phyloP scores from a whole-genome alignment of 116 monocot genomes.

The Phalaenopsis hybrid region DNA sequence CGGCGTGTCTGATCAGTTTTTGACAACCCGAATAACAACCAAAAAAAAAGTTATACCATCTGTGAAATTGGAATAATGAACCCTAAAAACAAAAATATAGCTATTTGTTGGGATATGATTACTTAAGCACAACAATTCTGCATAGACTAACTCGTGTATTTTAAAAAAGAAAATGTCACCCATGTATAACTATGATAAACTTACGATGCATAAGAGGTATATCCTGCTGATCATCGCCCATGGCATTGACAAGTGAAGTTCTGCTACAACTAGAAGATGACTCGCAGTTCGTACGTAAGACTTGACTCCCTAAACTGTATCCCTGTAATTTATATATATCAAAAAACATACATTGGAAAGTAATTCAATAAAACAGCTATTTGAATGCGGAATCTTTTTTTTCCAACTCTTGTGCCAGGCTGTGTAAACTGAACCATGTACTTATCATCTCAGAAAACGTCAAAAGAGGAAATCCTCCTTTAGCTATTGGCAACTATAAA shows the following conservation, averaged over 20 bases:
- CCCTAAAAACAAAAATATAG: too few relatives aligned
- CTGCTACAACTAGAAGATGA: not conserved
- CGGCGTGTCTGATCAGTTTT: too few relatives aligned
- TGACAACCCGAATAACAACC: too few relatives aligned
- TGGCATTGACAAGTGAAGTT: not conserved
- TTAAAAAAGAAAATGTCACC: too few relatives aligned
- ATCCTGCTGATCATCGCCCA: not conserved
- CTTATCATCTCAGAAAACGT: not conserved
- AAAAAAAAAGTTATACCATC: too few relatives aligned
- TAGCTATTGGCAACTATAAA: not conserved
- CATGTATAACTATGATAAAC: not conserved
- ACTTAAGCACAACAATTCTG: too few relatives aligned
- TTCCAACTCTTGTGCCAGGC: not conserved
- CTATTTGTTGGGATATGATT: too few relatives aligned
- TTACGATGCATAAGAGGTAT: not conserved
- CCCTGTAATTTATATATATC: constrained; percentile 1
- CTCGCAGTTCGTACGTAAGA: not conserved
- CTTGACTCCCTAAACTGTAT: not conserved
- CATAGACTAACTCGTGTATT: too few relatives aligned
- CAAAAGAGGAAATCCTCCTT: not conserved
- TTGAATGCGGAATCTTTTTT: not conserved
- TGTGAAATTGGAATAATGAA: too few relatives aligned
- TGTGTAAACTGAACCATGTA: not conserved
- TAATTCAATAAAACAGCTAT: too few relatives aligned
- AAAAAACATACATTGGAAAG: not conserved